Evolutionary conservation across 2,329 filamentous ascomycete species (phyloP).

Genomic region (Aspergillus fructus): DNA sequence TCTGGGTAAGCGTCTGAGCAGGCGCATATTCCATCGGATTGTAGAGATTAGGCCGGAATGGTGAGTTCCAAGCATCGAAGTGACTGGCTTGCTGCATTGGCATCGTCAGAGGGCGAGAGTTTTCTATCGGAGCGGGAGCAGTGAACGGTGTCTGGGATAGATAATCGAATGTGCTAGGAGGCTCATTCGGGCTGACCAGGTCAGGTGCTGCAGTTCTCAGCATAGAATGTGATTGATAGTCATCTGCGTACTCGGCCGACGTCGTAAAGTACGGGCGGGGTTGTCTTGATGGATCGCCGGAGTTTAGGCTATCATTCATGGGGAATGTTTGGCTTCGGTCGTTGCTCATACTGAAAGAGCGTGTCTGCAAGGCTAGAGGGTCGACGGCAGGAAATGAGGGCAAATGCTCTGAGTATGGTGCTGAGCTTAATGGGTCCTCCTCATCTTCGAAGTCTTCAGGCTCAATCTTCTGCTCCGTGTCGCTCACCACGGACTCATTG

Average conservation of each 20-base stretch:
- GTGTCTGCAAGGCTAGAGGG: slow-evolving; percentile 19
- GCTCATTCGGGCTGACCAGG: slow-evolving; percentile 32
- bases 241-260: slow-evolving; percentile 29
- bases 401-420: slow-evolving; percentile 26
- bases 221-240: slow-evolving; percentile 28
- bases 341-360: slow-evolving; percentile 20
- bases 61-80: slow-evolving; percentile 32
- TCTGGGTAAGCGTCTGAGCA: slow-evolving; percentile 25
- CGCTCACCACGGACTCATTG: slow-evolving; percentile 26
- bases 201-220: slow-evolving; percentile 27
- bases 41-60: slow-evolving; percentile 37
- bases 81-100: slow-evolving; percentile 23
- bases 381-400: slow-evolving; percentile 28
- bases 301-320: slow-evolving; percentile 29
- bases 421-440: slow-evolving; percentile 27
- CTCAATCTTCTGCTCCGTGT: slow-evolving; percentile 20
- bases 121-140: slow-evolving; percentile 22
- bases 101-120: slow-evolving; percentile 21
- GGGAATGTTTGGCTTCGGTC: slow-evolving; percentile 26
- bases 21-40: slow-evolving; percentile 30
- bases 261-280: slow-evolving; percentile 29
- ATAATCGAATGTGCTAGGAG: slow-evolving; percentile 32
- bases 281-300: slow-evolving; percentile 26
- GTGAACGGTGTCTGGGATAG: slow-evolving; percentile 25
- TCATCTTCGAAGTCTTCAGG: slow-evolving; percentile 30